Conservation (phyloP, 306 rosid species). For the Datisca glomerata region DNA sequence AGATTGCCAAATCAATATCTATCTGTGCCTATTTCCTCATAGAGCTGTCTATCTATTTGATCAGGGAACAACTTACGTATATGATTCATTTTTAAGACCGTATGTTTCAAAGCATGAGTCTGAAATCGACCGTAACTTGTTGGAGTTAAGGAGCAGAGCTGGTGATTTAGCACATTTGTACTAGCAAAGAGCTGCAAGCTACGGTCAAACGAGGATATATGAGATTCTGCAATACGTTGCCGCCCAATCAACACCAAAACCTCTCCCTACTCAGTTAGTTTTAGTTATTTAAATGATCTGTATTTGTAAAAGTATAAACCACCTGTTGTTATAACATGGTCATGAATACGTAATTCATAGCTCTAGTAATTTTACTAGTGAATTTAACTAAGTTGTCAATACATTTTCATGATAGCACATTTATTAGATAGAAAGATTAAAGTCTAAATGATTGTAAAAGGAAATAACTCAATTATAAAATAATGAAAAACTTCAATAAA, state of each 20-base stretch:
- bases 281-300: neutral
- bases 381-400: neutral
- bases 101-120: constrained; percentile 68
- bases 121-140: constrained; percentile 69
- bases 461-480: too few relatives aligned
- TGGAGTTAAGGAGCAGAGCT: constrained; percentile 68
- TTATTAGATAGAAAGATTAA: too few relatives aligned
- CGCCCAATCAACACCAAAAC: constrained; percentile 53
- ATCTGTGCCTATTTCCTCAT: neutral
- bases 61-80: constrained; percentile 78
- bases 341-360: neutral
- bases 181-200: constrained; percentile 72
- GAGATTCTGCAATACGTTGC: constrained; percentile 74
- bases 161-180: constrained; percentile 48
- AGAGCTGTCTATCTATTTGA: constrained; percentile 10
- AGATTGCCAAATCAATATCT: neutral
- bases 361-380: neutral
- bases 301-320: neutral
- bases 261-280: constrained; percentile 61
- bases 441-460: too few relatives aligned
- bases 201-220: constrained; percentile 67
- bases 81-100: constrained; percentile 81
- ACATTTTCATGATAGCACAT: too few relatives aligned
- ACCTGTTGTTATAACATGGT: neutral
- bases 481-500: too few relatives aligned